phyloP scores from a whole-genome alignment of 2,329 filamentous ascomycete genomes.

The Paraphaeosphaeria minitans region DNA sequence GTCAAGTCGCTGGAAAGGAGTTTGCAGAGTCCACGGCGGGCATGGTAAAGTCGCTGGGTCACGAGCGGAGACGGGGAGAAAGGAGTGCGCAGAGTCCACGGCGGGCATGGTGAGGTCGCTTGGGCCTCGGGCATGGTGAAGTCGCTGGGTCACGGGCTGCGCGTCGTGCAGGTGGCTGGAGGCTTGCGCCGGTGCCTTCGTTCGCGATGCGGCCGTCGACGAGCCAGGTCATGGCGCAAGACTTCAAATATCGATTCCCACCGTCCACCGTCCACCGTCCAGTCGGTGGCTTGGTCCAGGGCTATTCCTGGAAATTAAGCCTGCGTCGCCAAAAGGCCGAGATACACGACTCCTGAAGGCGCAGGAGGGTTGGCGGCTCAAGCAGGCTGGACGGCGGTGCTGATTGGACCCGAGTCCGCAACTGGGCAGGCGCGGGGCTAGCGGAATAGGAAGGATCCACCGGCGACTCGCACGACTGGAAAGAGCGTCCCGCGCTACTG shows the following conservation, averaged over 20 bases:
- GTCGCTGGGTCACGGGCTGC: no score
- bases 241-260: neutral
- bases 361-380: conserved; percentile 15
- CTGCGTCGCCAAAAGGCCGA: conserved; percentile 7
- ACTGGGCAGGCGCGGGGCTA: neutral
- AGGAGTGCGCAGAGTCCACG: neutral
- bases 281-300: neutral
- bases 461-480: conserved; percentile 2
- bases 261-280: no score
- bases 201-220: neutral
- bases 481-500: neutral
- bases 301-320: conserved; percentile 20
- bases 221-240: no score
- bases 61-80: neutral
- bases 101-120: no score
- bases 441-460: neutral
- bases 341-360: conserved; percentile 19
- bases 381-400: conserved; percentile 15
- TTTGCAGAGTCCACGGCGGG: neutral
- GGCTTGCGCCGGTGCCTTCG: neutral
- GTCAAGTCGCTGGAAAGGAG: no score
- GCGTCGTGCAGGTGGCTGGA: neutral
- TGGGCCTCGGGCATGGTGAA: no score
- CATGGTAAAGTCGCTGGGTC: no score
- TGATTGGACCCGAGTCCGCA: conserved; percentile 20